Evolutionary conservation across 2,329 filamentous ascomycete genomes (phyloP).

Genomic region (Ophiostoma tasmaniense): DNA sequence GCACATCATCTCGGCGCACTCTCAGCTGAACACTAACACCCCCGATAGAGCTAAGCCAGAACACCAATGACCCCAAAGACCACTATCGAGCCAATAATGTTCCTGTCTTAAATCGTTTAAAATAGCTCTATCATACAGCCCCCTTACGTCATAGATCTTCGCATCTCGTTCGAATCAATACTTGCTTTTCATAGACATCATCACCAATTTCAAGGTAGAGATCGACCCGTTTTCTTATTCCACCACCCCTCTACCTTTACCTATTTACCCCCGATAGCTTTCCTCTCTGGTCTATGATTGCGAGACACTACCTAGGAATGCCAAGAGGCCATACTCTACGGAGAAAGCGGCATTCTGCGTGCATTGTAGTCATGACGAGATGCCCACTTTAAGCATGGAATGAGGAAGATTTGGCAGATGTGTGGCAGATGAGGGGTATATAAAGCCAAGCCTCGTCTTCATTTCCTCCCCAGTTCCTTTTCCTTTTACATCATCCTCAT

Average conservation of each 20-base stretch:
- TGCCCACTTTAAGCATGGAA: not conserved
- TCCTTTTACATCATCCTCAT: not conserved
- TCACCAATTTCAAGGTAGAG: not conserved
- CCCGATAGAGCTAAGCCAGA: not conserved
- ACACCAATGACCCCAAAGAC: not conserved
- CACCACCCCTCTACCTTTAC: not conserved
- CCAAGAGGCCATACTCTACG: conserved; percentile 5
- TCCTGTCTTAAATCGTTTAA: not conserved
- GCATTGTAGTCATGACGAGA: not conserved
- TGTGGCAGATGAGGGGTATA: conserved; percentile 6
- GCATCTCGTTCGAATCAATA: not conserved
- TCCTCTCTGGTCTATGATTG: not conserved
- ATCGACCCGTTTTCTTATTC: not conserved
- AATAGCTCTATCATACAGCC: not conserved
- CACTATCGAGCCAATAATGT: not conserved
- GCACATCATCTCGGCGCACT: not conserved
- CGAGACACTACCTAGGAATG: not conserved
- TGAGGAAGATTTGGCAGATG: not conserved
- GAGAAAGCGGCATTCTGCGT: not conserved
- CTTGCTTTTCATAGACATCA: not conserved
- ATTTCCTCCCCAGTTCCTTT: too few species aligned
- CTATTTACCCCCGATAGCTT: not conserved
- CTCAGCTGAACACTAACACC: not conserved
- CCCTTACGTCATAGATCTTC: conserved; percentile 4
- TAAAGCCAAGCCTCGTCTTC: conserved; percentile 5